Base-by-base conservation (phyloP, 768 basidiomycete species). In the Boletellus ananas region DNA sequence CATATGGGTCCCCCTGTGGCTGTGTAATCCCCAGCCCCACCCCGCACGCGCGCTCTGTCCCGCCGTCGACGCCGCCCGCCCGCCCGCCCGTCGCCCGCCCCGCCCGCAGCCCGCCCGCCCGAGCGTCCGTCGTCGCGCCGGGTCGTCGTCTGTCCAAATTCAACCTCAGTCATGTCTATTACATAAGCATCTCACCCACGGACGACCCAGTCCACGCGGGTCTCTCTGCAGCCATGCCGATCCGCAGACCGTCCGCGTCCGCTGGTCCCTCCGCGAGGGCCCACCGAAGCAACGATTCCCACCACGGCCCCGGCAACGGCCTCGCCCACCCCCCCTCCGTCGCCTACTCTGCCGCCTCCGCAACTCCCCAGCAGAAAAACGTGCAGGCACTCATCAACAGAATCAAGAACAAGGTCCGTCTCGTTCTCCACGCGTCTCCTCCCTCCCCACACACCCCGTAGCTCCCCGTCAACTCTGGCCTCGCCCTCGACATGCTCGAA, bases 391-490 rank as follows among this genome's bases (percentile, higher is more conserved):
- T 94, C 55, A 88, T 94, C 33, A 84, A 81, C 59, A 78, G 91
- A 60, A 70, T 94, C 62, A 87, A 84, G 70, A 79, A 82, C 68
- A 93, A 90, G 80, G 92, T 87, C 46, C 35, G 73, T 62, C 31
- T 34, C 44, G 14, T 40, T 37, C 35, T 31, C 18, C 43, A 18
- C 42, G 50, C 44, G 47, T 43, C 12, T 29, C 13, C 18, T 34
- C 34, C 44, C 36, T 44, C 33, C 43, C 8, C 51, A 4, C 25
- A 1, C 1, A 20, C 33, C 9, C 35, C 43, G 23, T 49, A 96
- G 94, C 77, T 96, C 9, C 94, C 93, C 47, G 85, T 82, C 62
- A 78, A 90, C 69, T 93, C 93, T 29, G 93, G 93, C 17, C 73
- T 80, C 36, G 72, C 82, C 12, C 65, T 94, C 50, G 81, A 84